Evolutionary conservation across 805 yeast species (phyloP), one percentile per base, ranked within the genome.

Genomic region (Pichia gijzeniarum): DNA sequence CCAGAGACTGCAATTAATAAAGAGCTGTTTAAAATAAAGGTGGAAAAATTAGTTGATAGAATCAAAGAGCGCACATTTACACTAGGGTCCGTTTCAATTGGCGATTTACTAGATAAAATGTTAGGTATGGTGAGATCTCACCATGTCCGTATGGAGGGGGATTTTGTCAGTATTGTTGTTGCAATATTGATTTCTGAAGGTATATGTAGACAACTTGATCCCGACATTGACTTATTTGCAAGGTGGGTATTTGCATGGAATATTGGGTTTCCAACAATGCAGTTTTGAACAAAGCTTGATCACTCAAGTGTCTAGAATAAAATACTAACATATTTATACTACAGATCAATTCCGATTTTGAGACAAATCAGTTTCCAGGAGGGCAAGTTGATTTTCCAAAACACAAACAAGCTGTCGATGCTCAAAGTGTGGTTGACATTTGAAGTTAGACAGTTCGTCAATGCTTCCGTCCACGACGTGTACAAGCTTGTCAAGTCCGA

Each of bases 81-180:
- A 1, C 69, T 93, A 43, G 98, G 98, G 0, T 85, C 88, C 39
- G 82, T 93, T 13, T 85, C 91, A 32, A 86, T 93, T 51, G 97
- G 98, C 4, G 97, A 90, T 57, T 69, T 93, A 47, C 70, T 93
- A 47, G 93, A 88, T 54, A 84, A 80, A 57, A 90, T 91, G 73
- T 72, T 93, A 48, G 71, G 81, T 3, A 89, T 93, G 97, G 98
- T 93, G 17, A 71, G 98, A 50, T 69, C 72, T 10, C 99, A 93
- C 63, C 99, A 93, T 63, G 99, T 93, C 19, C 74, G 96, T 59
- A 85, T 93, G 95, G 99, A 93, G 60, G 95, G 95, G 6, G 99
- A 93, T 63, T 93, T 93, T 59, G 81, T 93, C 36, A 88, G 95
- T 27, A 96, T 93, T 20, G 84, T 93, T n/a, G 88, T 93, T 28